Evolutionary conservation across 495 filamentous ascomycete species (phyloP).

Genomic region (Elasticomyces elasticus): DNA sequence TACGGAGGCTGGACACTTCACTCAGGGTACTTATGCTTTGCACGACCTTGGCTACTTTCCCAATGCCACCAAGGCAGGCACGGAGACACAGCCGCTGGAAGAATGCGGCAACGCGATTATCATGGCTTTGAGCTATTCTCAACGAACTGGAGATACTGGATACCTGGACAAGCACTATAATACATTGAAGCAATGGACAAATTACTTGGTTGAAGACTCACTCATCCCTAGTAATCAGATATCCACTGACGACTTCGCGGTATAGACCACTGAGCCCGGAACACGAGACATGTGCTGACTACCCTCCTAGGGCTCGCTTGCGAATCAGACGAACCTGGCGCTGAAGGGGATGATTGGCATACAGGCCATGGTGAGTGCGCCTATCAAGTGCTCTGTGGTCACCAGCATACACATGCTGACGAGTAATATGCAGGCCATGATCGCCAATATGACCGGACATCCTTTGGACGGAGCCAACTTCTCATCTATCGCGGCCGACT

Average conservation of each 20-base stretch:
- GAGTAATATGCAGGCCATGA: too few species aligned
- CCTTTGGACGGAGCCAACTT: conserved; percentile 24
- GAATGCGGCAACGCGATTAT: conserved; percentile 34
- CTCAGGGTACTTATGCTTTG: conserved; percentile 22
- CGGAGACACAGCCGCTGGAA: conserved; percentile 29
- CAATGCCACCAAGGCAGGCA: conserved; percentile 28
- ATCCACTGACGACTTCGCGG: conserved; percentile 33
- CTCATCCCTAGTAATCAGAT: conserved; percentile 29
- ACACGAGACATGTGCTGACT: neutral
- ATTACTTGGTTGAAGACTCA: conserved; percentile 27
- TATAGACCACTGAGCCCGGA: conserved; percentile 8
- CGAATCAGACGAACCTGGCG: conserved; percentile 34
- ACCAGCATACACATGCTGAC: too few species aligned
- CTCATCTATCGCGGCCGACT: conserved; percentile 26
- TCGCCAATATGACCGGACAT: conserved; percentile 25
- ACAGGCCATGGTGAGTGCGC: too few species aligned
- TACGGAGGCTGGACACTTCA: conserved; percentile 27
- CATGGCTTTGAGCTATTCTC: conserved; percentile 41
- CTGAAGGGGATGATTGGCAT: conserved; percentile 35
- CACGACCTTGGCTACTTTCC: conserved; percentile 32
- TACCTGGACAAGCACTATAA: conserved; percentile 35
- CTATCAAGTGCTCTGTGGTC: too few species aligned
- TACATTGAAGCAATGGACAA: conserved; percentile 29
- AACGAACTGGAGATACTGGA: conserved; percentile 33
- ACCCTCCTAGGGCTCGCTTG: neutral